These are phyloP conservation scores for Apophysomyces variabilis DNA, from an alignment of 371 early-diverging fungal species.

Conservation along the genomic window DNA sequence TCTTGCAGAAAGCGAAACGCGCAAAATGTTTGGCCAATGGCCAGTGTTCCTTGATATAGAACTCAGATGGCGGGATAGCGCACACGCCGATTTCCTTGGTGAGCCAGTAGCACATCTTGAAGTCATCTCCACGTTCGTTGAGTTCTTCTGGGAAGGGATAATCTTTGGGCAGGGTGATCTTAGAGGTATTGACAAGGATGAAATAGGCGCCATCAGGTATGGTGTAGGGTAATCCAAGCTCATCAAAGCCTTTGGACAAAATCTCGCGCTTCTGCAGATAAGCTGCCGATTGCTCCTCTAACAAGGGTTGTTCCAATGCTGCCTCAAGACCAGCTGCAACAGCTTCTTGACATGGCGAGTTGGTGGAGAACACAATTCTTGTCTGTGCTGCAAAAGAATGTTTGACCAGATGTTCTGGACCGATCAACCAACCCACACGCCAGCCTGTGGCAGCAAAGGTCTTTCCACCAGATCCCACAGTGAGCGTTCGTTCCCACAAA, in stretches of 20 bases:
- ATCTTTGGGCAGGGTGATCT: constrained; percentile 69
- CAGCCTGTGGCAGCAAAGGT: constrained; percentile 96
- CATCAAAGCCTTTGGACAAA: constrained; percentile 72
- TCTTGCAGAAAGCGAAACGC: constrained; percentile 95
- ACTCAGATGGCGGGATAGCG: constrained; percentile 92
- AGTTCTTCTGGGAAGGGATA: constrained; percentile 69
- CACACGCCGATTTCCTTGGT: constrained; percentile 91
- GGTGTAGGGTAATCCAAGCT: constrained; percentile 77
- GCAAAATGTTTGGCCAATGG: constrained; percentile 77
- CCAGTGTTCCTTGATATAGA: constrained; percentile 79
- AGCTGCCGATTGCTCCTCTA: constrained; percentile 65
- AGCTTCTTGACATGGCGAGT: constrained; percentile 93
- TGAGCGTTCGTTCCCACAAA: constrained; percentile 92
- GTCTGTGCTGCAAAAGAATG: constrained; percentile 88
- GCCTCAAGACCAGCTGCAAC: constrained; percentile 78
- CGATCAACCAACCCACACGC: constrained; percentile 96
- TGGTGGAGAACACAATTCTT: constrained; percentile 87
- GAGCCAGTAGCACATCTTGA: constrained; percentile 85
- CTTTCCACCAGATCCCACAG: constrained; percentile 94
- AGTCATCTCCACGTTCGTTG: constrained; percentile 72
- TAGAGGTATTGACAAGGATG: constrained; percentile 81
- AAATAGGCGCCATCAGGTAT: constrained; percentile 95
- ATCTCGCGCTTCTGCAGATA: constrained; percentile 80
- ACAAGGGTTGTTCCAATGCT: constrained; percentile 67
- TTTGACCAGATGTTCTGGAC: constrained; percentile 75